Conservation (phyloP, 345 rosid genomes). For the Sapria himalayana region DNA sequence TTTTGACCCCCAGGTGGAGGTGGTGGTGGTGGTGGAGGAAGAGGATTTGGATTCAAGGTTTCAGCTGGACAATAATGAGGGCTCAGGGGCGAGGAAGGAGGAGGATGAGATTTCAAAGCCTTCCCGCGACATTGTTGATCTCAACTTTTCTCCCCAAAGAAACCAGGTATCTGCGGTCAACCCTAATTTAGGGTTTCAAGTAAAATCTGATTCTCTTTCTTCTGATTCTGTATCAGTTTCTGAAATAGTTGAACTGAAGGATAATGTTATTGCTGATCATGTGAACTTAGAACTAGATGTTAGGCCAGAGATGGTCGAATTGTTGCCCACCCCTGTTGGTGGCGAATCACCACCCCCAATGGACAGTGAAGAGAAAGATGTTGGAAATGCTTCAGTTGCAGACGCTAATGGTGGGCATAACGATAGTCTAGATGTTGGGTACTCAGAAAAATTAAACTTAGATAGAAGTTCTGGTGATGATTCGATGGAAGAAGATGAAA, state of each 20-base stretch:
- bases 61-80: slow-evolving; percentile 19
- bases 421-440: slow-evolving; percentile 43
- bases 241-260: slow-evolving; percentile 90
- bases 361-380: slow-evolving; percentile 80
- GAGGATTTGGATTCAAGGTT: slow-evolving; percentile 12
- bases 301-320: slow-evolving; percentile 73
- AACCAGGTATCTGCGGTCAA: slow-evolving; percentile 99
- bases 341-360: slow-evolving; percentile 70
- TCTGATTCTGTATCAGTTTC: slow-evolving; percentile 95
- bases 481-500: slow-evolving; percentile 79
- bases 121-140: slow-evolving; percentile 23
- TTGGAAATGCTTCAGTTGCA: slow-evolving; percentile 35
- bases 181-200: slow-evolving; percentile 84
- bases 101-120: slow-evolving; percentile 26
- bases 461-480: slow-evolving; percentile 98
- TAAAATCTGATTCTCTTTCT: slow-evolving; percentile 97
- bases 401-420: slow-evolving; percentile 46
- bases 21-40: no score
- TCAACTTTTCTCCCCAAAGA: slow-evolving; percentile 32
- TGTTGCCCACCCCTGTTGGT: slow-evolving; percentile 44
- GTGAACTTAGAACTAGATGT: slow-evolving; percentile 87
- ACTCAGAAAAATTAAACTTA: slow-evolving; percentile 78
- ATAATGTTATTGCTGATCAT: slow-evolving; percentile 87
- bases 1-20: no score
- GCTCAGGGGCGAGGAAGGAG: slow-evolving; percentile 16